Evolutionary conservation across 2,329 filamentous ascomycete species (phyloP).

Genomic region (Cladophialophora psammophila): DNA sequence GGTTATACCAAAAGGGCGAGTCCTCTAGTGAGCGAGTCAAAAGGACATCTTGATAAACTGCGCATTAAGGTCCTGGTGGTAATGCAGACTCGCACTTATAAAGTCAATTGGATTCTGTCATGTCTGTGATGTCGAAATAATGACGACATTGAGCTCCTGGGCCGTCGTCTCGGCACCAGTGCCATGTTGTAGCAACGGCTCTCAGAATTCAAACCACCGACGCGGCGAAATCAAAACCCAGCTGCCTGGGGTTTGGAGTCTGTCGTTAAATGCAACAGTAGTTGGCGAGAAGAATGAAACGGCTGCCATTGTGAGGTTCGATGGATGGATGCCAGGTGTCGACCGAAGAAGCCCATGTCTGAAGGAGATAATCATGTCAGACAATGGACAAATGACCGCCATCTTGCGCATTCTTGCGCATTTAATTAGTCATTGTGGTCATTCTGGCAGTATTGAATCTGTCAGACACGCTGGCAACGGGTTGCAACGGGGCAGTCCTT

Average conservation of each 20-base stretch:
- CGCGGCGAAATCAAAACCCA: neutral
- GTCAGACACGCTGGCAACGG: no score
- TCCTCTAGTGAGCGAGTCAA: neutral
- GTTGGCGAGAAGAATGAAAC: neutral
- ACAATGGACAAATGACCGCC: neutral
- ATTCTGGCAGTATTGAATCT: no score
- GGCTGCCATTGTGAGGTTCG: neutral
- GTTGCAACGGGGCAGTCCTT: no score
- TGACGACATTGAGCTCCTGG: conserved; percentile 16
- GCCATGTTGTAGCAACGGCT: neutral
- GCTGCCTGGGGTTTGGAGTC: neutral
- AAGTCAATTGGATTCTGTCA: neutral
- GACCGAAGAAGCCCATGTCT: neutral
- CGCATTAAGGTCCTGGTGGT: neutral
- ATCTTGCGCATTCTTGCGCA: no score
- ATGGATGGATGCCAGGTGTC: neutral
- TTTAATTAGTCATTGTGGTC: no score
- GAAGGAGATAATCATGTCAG: neutral
- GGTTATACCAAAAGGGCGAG: neutral
- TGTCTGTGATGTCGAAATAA: conserved; percentile 17
- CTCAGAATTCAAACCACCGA: neutral
- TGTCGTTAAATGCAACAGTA: neutral
- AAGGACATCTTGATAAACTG: neutral
- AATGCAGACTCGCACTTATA: neutral
- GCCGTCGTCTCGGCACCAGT: neutral